phyloP scores from a whole-genome alignment of 2,329 filamentous ascomycete genomes.

The Phaeomoniella chlamydospora region DNA sequence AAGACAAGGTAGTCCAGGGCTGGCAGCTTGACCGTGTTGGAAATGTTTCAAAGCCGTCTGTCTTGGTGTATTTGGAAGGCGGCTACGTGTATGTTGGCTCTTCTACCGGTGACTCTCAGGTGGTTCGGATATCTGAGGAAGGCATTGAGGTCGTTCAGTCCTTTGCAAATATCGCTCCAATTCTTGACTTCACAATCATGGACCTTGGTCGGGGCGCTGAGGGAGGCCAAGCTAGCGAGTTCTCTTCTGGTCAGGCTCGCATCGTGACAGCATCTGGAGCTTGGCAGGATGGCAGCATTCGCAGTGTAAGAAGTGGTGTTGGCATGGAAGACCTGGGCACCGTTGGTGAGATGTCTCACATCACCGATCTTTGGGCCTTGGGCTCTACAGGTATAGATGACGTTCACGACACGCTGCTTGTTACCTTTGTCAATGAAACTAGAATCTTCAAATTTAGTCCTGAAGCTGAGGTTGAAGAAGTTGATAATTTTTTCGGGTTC shows the following conservation, averaged over 20 bases:
- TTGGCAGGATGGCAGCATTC: slow-evolving; percentile 72
- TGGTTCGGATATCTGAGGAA: slow-evolving; percentile 50
- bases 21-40: slow-evolving; percentile 58
- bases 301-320: slow-evolving; percentile 86
- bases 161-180: slow-evolving; percentile 72
- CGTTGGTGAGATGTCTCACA: slow-evolving; percentile 62
- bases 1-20: slow-evolving; percentile 49
- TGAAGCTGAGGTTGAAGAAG: slow-evolving; percentile 71
- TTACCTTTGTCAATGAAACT: slow-evolving; percentile 73
- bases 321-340: slow-evolving; percentile 78
- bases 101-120: slow-evolving; percentile 82
- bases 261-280: slow-evolving; percentile 89
- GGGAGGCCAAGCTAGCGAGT: slow-evolving; percentile 70
- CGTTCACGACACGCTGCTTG: slow-evolving; percentile 55
- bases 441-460: slow-evolving; percentile 63
- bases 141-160: slow-evolving; percentile 58
- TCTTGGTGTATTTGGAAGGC: slow-evolving; percentile 61
- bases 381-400: slow-evolving; percentile 32
- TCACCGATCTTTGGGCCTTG: slow-evolving; percentile 60
- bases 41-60: slow-evolving; percentile 59
- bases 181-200: slow-evolving; percentile 91
- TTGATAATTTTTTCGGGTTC: slow-evolving; percentile 61
- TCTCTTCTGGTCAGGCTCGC: slow-evolving; percentile 85
- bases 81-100: slow-evolving; percentile 75
- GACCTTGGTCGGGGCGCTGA: slow-evolving; percentile 79